Evolutionary conservation across 2,329 filamentous ascomycete genomes (phyloP), one percentile per base, ranked within the genome.

Genomic region (Fusarium fujikuroi): DNA sequence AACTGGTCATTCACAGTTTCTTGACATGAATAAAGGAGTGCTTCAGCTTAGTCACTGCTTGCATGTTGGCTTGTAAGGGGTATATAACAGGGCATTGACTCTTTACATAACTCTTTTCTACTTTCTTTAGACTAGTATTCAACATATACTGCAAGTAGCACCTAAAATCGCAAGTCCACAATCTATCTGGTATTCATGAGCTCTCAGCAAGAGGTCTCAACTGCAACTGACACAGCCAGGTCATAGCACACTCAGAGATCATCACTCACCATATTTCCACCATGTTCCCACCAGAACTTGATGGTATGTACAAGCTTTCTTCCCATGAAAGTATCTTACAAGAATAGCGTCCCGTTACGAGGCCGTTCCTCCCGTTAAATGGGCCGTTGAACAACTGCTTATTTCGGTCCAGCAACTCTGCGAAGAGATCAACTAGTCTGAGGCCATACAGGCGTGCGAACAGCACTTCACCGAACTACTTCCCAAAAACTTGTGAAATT

Each of bases 81-180:
- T 43, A 23, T 23, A 43, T 18, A 43, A 16, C n/a, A 9, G 15
- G 15, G 23, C 40, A 25, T 25, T n/a, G 40, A 42, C n/a, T 43
- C 15, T 23, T 23, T 6, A 43, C 15, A 5, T 43, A 3, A 43
- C 9, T 5, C 40, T 43, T 23, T 6, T 43, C 15, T 43, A 23
- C n/a, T 43, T 23, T 43, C n/a, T 23, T 11, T 9, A 23, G 5
- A 43, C 9, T 1, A 43, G 0, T 23, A 23, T 15, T 11, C 15
- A 43, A 23, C 15, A 16, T 6, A 4, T 11, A 23, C 15, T 43
- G 21, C 15, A 43, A 8, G 4, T 7, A 18, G n/a, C 11, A 18
- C 7, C 1, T 11, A 10, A 43, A 2, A 3, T 16, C 15, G 8
- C 15, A 23, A 43, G 15, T 11, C 9, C 5, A 23, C 15, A 4